A percentile compares a stretch with the other conserved stretches of the same genome.
These are phyloP conservation scores for Anastatica hierochuntica DNA, from an alignment of 345 rosid genomes.

Conservation along the genomic window DNA sequence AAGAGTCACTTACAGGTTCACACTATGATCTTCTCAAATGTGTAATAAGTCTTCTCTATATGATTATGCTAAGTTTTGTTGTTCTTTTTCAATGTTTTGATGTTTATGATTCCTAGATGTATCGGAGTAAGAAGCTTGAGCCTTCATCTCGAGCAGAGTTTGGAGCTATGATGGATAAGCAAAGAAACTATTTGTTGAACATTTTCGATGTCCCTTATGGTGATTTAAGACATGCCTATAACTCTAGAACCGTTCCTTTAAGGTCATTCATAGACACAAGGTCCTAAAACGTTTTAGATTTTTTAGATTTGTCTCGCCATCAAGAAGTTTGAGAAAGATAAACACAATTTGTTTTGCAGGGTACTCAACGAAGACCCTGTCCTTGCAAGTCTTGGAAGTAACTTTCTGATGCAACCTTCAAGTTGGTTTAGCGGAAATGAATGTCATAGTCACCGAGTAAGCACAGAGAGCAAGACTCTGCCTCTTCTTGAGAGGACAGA, in stretches of 20 bases:
- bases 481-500: slow-evolving; percentile 21
- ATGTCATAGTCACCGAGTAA: not conserved
- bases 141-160: slow-evolving; percentile 29
- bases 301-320: not conserved
- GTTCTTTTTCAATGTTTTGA: not conserved
- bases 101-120: slow-evolving; percentile 45
- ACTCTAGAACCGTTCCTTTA: slow-evolving; percentile 8
- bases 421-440: slow-evolving; percentile 8
- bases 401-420: slow-evolving; percentile 15
- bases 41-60: not conserved
- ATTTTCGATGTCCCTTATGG: slow-evolving; percentile 15
- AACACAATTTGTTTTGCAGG: slow-evolving; percentile 1
- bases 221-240: slow-evolving; percentile 11
- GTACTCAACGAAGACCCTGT: not conserved
- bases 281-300: not conserved
- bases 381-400: slow-evolving; percentile 12
- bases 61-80: not conserved
- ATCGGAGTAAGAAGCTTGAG: slow-evolving; percentile 79
- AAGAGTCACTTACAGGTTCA: slow-evolving; percentile 89
- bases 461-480: slow-evolving; percentile 21
- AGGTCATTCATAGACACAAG: slow-evolving; percentile 8
- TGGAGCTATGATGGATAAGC: slow-evolving; percentile 9
- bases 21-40: not conserved
- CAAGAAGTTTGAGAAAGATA: too few relatives aligned
- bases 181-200: slow-evolving; percentile 17